These are phyloP conservation scores for Neospora caninum DNA, from an alignment of 169 alveolate species.

Conservation along the genomic window DNA sequence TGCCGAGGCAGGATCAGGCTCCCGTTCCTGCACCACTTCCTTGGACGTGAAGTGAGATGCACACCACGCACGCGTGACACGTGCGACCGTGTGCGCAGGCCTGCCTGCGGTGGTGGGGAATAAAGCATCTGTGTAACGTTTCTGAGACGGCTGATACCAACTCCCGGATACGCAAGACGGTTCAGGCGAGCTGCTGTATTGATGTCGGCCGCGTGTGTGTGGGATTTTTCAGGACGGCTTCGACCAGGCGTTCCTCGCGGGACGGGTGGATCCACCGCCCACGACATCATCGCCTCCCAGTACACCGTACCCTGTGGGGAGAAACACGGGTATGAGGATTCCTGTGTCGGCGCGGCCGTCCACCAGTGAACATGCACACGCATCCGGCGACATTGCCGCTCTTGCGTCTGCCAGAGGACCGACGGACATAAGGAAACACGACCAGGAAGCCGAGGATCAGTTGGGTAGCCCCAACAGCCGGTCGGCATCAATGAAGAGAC, in stretches of 20 bases:
- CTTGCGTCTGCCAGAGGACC: neutral
- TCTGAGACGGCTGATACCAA: no score
- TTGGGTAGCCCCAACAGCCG: neutral
- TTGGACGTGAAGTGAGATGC: no score
- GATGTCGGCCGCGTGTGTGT: no score
- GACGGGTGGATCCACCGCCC: neutral
- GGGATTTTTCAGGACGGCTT: neutral
- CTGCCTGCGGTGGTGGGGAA: no score
- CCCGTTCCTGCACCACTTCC: no score
- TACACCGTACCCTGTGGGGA: neutral
- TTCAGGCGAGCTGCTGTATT: no score
- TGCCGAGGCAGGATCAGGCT: no score
- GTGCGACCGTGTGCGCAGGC: no score
- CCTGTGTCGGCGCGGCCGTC: conserved; percentile 12
- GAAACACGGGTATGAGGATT: neutral
- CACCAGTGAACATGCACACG: neutral
- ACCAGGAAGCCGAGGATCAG: neutral
- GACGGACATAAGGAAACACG: neutral
- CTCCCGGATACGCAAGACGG: no score
- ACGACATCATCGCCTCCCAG: neutral
- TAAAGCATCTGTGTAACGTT: no score
- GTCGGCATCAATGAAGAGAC: neutral
- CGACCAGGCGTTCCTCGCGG: conserved; percentile 12
- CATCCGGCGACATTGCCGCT: neutral
- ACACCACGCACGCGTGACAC: no score